phyloP scores from a whole-genome alignment of 1,284 basidiomycete species.

The Cutaneotrichosporon cyanovorans region DNA sequence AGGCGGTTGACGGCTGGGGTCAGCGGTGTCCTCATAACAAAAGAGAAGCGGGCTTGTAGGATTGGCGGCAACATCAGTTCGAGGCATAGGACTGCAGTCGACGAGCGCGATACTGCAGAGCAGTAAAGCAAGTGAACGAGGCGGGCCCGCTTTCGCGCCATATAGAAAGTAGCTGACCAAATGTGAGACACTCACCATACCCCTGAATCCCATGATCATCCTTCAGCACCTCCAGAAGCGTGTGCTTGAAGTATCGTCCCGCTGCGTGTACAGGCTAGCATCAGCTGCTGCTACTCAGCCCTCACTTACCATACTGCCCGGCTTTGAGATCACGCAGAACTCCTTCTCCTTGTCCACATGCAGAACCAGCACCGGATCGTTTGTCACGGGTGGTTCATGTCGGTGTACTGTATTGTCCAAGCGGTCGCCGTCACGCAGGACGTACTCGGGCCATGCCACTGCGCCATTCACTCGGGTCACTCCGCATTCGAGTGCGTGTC shows the following conservation, averaged over 20 bases:
- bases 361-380: constrained; percentile 74
- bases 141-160: no score
- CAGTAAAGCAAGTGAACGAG: no score
- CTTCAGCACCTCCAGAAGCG: constrained; percentile 77
- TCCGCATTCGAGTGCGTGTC: constrained; percentile 86
- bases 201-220: constrained; percentile 74
- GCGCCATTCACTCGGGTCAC: constrained; percentile 89
- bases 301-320: constrained; percentile 74
- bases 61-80: neutral
- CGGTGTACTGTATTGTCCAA: constrained; percentile 90
- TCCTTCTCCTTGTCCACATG: constrained; percentile 67
- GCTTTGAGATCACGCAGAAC: constrained; percentile 90
- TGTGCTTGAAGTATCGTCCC: constrained; percentile 80
- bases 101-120: no score
- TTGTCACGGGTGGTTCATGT: constrained; percentile 92
- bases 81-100: no score
- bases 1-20: constrained; percentile 82
- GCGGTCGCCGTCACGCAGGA: constrained; percentile 79
- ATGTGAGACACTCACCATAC: constrained; percentile 6
- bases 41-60: neutral
- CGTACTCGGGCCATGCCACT: constrained; percentile 66
- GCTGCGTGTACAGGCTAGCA: constrained; percentile 76
- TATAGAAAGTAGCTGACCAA: no score
- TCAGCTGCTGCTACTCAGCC: neutral
- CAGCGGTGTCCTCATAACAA: neutral